Conservation (phyloP, 306 rosid genomes). For the Ochetophila trinervis region DNA sequence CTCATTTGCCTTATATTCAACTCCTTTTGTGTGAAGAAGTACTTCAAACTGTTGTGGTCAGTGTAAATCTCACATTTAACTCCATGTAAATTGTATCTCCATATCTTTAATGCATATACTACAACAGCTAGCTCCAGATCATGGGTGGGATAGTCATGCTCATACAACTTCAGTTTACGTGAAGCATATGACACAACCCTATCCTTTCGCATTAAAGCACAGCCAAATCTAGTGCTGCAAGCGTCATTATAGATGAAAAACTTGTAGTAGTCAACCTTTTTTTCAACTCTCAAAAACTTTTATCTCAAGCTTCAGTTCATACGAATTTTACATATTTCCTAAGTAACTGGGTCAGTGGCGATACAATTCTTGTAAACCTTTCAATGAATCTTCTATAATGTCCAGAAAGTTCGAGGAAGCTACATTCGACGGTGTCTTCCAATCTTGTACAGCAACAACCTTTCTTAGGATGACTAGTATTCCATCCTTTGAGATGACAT, state of each 20-base stretch:
- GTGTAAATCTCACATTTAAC: not conserved
- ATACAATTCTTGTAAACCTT: not conserved
- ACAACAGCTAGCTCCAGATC: not conserved
- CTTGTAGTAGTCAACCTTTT: not conserved
- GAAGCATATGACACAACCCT: not conserved
- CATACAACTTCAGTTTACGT: not conserved
- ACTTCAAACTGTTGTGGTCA: too few relatives aligned
- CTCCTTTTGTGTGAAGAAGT: not conserved
- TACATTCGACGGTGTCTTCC: not conserved
- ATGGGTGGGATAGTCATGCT: too few relatives aligned
- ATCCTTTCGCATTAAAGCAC: not conserved
- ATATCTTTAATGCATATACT: not conserved
- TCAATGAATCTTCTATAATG: not conserved
- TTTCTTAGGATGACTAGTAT: not conserved
- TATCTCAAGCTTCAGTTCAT: not conserved
- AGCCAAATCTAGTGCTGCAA: not conserved
- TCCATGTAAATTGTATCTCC: not conserved
- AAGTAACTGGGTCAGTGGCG: not conserved
- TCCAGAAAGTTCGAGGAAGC: not conserved
- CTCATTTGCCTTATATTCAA: not conserved
- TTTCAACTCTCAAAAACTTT: conserved; percentile 20
- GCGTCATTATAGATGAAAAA: not conserved
- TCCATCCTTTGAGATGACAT: not conserved
- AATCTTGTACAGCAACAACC: not conserved
- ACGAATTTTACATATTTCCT: not conserved